Conservation (phyloP, 495 filamentous ascomycete species). For the Penicillium fimorum region DNA sequence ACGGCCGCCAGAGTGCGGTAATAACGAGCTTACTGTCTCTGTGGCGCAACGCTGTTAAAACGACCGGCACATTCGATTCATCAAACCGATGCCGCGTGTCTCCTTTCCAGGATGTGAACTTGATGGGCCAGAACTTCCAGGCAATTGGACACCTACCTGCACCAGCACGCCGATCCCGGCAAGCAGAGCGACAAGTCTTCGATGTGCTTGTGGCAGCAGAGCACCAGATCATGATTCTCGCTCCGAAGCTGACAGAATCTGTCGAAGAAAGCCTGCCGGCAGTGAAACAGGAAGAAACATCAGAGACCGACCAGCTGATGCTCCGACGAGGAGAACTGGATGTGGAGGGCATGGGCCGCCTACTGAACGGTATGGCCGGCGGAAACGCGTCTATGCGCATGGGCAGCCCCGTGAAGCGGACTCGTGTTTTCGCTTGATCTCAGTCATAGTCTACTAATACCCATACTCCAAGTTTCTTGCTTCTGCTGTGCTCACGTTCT, state of each 20-base stretch:
- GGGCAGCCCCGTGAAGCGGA: conserved; percentile 42
- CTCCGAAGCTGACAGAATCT: conserved; percentile 39
- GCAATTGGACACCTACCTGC: conserved; percentile 56
- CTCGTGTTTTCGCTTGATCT: conserved; percentile 41
- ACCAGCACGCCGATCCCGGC: conserved; percentile 29
- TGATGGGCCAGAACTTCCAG: conserved; percentile 66
- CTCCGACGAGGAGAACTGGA: conserved; percentile 49
- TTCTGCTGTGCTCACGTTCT: conserved; percentile 7
- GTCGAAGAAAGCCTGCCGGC: conserved; percentile 12
- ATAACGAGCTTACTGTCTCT: conserved; percentile 65
- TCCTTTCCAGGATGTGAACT: conserved; percentile 48
- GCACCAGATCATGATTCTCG: conserved; percentile 59
- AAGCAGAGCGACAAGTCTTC: conserved; percentile 45
- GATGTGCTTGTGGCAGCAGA: conserved; percentile 67
- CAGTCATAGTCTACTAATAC: conserved; percentile 33
- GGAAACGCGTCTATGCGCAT: conserved; percentile 32
- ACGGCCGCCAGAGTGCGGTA: conserved; percentile 58
- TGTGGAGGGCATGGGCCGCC: conserved; percentile 52
- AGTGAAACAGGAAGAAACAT: conserved; percentile 21
- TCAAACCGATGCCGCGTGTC: conserved; percentile 48
- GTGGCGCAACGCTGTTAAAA: conserved; percentile 63
- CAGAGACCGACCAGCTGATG: conserved; percentile 43
- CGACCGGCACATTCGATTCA: conserved; percentile 55
- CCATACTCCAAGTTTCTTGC: conserved; percentile 13
- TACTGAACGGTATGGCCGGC: conserved; percentile 47